Percentiles rank a stretch among this genome's conserved stretches.
Evolutionary conservation across 1,284 basidiomycete species (phyloP).

Genomic region (Peniophora sp.): DNA sequence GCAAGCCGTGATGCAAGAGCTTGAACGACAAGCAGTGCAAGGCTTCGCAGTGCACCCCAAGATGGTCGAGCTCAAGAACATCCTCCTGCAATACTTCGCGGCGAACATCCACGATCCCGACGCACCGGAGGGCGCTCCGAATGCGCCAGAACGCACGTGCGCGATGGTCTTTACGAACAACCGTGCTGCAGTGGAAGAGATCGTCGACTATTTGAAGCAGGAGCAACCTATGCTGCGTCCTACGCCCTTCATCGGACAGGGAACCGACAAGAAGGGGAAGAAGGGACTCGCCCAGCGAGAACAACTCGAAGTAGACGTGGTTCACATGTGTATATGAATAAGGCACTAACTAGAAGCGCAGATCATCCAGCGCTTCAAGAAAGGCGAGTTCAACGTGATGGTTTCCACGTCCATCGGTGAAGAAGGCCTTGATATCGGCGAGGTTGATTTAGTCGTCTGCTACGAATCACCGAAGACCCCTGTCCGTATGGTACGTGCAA

Average conservation of each 20-base stretch:
- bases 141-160: slow-evolving; percentile 43
- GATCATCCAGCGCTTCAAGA: slow-evolving; percentile 84
- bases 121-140: slow-evolving; percentile 28
- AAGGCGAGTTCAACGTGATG: slow-evolving; percentile 83
- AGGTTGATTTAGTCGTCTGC: slow-evolving; percentile 95
- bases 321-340: slow-evolving; percentile 5
- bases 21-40: slow-evolving; percentile 44
- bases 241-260: slow-evolving; percentile 87
- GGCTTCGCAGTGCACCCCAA: slow-evolving; percentile 82
- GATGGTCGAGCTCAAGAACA: slow-evolving; percentile 74
- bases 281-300: slow-evolving; percentile 89
- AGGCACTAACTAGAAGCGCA: slow-evolving; percentile 21
- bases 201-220: slow-evolving; percentile 71
- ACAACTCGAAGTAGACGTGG: slow-evolving; percentile 71
- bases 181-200: slow-evolving; percentile 85
- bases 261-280: slow-evolving; percentile 76
- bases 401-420: slow-evolving; percentile 98
- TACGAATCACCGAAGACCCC: slow-evolving; percentile 97
- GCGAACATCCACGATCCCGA: slow-evolving; percentile 43
- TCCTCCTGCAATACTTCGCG: slow-evolving; percentile 79
- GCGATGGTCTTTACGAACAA: slow-evolving; percentile 97
- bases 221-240: slow-evolving; percentile 73
- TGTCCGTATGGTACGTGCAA: slow-evolving; percentile 89
- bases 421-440: slow-evolving; percentile 98
- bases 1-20: slow-evolving; percentile 52